phyloP scores from a whole-genome alignment of 352 stramenopile species.

The Phytophthora meadii region DNA sequence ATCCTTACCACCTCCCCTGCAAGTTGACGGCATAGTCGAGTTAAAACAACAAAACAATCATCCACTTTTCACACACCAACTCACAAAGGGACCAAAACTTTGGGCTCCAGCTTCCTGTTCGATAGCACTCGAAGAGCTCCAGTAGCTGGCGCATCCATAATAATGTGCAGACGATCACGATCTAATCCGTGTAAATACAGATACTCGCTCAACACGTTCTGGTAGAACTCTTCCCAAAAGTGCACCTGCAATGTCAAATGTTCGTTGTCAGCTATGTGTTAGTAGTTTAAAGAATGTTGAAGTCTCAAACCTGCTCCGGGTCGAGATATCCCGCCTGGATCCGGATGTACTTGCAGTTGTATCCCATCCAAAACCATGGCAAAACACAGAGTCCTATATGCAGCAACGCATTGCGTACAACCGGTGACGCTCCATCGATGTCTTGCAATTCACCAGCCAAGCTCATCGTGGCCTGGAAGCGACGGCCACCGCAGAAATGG shows the following conservation, averaged over 20 bases:
- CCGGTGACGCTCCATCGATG: constrained; percentile 4
- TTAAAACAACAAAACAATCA: constrained; percentile 2
- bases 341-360: constrained; percentile 47
- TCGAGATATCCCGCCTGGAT: constrained; percentile 45
- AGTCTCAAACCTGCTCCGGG: constrained; percentile 27
- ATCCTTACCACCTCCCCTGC: constrained; percentile 46
- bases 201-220: constrained; percentile 50
- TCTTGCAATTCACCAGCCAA: constrained; percentile 20
- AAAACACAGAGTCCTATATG: constrained; percentile 47
- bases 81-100: constrained; percentile 44
- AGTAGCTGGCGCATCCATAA: constrained; percentile 12
- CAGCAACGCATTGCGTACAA: constrained; percentile 38
- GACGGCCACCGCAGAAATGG: constrained; percentile 45
- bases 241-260: constrained; percentile 21
- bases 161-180: constrained; percentile 45
- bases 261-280: not conserved
- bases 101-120: constrained; percentile 32
- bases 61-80: not conserved
- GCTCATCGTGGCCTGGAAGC: constrained; percentile 41
- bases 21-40: not conserved
- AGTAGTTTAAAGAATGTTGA: not conserved
- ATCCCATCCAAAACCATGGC: constrained; percentile 55
- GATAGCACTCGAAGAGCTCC: constrained; percentile 26
- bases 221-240: constrained; percentile 53
- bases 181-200: constrained; percentile 44